These are phyloP conservation scores for Mycena chlorophos DNA, from an alignment of 768 basidiomycete genomes.

Conservation along the genomic window DNA sequence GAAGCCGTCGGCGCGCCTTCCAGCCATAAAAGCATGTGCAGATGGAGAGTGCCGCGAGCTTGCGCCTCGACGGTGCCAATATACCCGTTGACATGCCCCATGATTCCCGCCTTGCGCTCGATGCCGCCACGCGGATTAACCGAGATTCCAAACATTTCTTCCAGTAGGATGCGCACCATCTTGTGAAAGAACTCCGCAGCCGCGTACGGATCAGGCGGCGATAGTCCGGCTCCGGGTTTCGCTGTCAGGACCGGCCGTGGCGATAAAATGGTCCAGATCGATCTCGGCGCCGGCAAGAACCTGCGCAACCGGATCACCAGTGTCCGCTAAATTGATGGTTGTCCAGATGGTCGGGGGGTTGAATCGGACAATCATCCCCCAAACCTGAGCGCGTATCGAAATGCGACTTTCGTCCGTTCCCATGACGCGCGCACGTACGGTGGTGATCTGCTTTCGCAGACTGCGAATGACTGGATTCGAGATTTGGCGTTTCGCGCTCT, in stretches of 20 bases:
- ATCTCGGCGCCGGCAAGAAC: constrained; percentile 44
- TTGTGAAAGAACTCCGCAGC: constrained; percentile 43
- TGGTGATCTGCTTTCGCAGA: constrained; percentile 28
- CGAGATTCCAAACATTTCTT: constrained; percentile 34
- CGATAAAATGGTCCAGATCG: constrained; percentile 39
- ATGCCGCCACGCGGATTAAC: constrained; percentile 9
- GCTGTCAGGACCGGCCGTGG: constrained; percentile 25
- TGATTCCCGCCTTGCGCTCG: constrained; percentile 28
- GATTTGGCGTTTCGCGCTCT: constrained; percentile 22
- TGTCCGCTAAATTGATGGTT: constrained; percentile 43
- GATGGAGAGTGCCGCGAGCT: constrained; percentile 41
- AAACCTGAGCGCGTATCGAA: constrained; percentile 33
- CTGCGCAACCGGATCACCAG: constrained; percentile 45
- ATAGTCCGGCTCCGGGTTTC: constrained; percentile 27
- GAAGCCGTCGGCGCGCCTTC: constrained; percentile 27
- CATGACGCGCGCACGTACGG: constrained; percentile 24
- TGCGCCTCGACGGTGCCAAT: constrained; percentile 43
- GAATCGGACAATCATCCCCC: constrained; percentile 32
- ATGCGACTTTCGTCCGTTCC: constrained; percentile 36
- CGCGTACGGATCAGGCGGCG: constrained; percentile 39
- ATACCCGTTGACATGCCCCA: constrained; percentile 34
- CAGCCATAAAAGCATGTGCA: constrained; percentile 42
- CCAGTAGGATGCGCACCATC: constrained; percentile 32
- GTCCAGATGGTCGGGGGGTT: constrained; percentile 42
- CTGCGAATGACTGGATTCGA: constrained; percentile 29